These are phyloP conservation scores for Penicillium paxilli DNA, from an alignment of 495 filamentous ascomycete genomes.

Conservation along the genomic window DNA sequence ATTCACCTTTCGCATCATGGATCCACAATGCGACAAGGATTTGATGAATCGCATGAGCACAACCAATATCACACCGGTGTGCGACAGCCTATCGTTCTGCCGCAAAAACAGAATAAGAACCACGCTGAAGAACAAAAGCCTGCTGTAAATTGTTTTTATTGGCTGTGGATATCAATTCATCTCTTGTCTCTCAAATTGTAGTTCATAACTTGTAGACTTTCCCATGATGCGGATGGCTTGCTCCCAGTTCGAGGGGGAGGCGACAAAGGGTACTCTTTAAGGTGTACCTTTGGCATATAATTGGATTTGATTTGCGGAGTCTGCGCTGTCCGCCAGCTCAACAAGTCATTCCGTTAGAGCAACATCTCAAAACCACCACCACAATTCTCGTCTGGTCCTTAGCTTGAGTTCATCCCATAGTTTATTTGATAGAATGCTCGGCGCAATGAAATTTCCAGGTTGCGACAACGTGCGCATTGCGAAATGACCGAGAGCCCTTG, in stretches of 20 bases:
- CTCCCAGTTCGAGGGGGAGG: slow-evolving; percentile 3
- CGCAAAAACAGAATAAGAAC: background rate
- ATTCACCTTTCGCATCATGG: background rate
- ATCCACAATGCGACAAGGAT: slow-evolving; percentile 27
- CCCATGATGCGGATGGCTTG: background rate
- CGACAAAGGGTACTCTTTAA: too few species aligned
- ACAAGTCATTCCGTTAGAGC: background rate
- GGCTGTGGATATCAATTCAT: background rate
- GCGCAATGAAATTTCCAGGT: slow-evolving; percentile 26
- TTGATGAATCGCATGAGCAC: slow-evolving; percentile 12
- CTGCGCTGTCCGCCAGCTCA: background rate
- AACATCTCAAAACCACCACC: background rate
- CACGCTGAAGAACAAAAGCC: background rate
- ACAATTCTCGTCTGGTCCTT: background rate
- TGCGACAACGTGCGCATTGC: slow-evolving; percentile 34
- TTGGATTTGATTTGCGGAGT: background rate
- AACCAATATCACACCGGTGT: slow-evolving; percentile 15
- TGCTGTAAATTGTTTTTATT: background rate
- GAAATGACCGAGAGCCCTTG: slow-evolving; percentile 18
- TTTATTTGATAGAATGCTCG: slow-evolving; percentile 23
- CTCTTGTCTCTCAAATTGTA: background rate
- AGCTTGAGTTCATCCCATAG: background rate
- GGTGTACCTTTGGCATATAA: too few species aligned
- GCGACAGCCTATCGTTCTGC: slow-evolving; percentile 6
- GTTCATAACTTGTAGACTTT: background rate